Base-by-base conservation (phyloP, 257 asterid genomes). In the Parsonsia alboflavescens region DNA sequence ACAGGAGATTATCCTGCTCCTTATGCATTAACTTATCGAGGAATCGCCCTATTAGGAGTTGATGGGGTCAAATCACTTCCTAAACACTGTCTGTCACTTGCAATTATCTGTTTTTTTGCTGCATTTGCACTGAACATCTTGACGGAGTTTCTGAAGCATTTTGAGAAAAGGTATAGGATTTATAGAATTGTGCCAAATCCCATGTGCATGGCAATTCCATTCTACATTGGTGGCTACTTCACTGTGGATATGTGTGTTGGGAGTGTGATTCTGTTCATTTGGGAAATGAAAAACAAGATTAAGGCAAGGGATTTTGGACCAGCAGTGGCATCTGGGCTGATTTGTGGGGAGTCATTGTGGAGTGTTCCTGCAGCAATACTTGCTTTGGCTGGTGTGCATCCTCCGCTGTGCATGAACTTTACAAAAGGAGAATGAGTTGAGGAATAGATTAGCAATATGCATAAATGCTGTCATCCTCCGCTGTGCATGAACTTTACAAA, bases 161-260 rank as follows among this genome's bases (percentile, higher is more conserved):
- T 24, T 15, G 97, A 89, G 54, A 88, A 85, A 0, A 87, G 73
- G 72, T 80, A 57, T 12, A 42, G 77, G 80, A 62, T 86, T 0
- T 75, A 85, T 61, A 78, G 90, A 72, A 85, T 86, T 28, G 56
- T 91, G 1, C 96, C 97, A 0, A 86, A 83, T 68, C 89, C 97
- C 0, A 91, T 91, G 96, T 89, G 92, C 78, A 91, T 91, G 96
- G 97, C 97, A 0, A 86, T 89, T 19, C 97, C 97, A 1, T 89
- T 91, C 83, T 88, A 87, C 53, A 73, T 89, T 0, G 93, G 97
- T 9, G 87, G 82, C 0, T 89, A 87, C 74, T 89, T 91, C 42
- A 79, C 97, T 45, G 85, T 89, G 5, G 97, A 91, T 53, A 91
- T 89, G 97, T 91, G 97, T 19, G 8, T 89, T 1, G 97, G 97